phyloP scores from a whole-genome alignment of 2,329 filamentous ascomycete species.

The Ceratocystis colombiana region DNA sequence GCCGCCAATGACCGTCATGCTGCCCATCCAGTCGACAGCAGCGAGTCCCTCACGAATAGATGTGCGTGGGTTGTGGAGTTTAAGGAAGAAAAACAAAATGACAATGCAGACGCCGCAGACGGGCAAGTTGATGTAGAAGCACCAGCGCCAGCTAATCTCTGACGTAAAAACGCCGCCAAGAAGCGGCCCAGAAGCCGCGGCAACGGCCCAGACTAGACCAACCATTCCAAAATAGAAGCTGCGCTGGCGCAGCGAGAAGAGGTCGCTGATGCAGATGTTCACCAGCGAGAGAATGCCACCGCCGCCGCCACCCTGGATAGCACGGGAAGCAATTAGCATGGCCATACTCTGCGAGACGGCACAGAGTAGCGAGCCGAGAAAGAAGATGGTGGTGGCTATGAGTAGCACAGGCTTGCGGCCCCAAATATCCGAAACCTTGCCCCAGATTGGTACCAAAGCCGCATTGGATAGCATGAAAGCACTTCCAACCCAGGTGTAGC shows the following conservation, averaged over 20 bases:
- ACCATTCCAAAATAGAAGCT: conserved; percentile 45
- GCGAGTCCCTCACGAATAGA: conserved; percentile 51
- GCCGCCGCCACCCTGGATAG: conserved; percentile 48
- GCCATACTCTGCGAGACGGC: conserved; percentile 42
- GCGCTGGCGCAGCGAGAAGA: conserved; percentile 43
- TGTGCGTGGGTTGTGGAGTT: conserved; percentile 58
- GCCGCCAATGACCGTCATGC: conserved; percentile 56
- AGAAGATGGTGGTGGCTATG: conserved; percentile 43
- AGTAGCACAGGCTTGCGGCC: conserved; percentile 48
- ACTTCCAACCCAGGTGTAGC: conserved; percentile 69
- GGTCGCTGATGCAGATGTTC: conserved; percentile 49
- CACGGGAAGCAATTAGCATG: conserved; percentile 46
- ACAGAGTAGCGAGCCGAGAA: conserved; percentile 45
- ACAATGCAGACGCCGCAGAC: conserved; percentile 39
- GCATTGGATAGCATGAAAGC: conserved; percentile 64
- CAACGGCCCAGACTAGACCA: conserved; percentile 53
- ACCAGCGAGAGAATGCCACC: conserved; percentile 50
- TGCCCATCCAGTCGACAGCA: conserved; percentile 51
- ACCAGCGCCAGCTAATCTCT: conserved; percentile 59
- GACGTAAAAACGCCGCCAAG: conserved; percentile 59
- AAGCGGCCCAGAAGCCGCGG: conserved; percentile 55
- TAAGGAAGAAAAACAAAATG: conserved; percentile 51
- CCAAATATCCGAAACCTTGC: conserved; percentile 50
- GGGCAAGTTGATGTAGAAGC: conserved; percentile 55
- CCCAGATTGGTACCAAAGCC: conserved; percentile 59